These are phyloP conservation scores for Aureobasidium melanogenum DNA, from an alignment of 2,329 filamentous ascomycete genomes.

Conservation along the genomic window DNA sequence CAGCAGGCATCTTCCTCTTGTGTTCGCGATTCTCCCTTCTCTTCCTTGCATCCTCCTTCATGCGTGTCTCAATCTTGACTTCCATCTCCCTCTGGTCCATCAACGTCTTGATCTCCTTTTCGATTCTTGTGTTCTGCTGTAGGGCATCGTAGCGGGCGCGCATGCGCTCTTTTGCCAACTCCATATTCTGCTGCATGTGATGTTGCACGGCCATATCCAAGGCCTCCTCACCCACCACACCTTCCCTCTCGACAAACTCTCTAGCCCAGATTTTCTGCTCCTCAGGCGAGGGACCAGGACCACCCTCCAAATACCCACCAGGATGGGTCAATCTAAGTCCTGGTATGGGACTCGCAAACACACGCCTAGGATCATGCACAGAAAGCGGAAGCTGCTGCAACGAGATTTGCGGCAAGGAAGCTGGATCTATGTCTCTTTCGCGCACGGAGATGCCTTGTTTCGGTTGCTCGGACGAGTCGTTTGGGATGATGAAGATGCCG, in stretches of 20 bases:
- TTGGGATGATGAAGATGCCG: slow-evolving; percentile 22
- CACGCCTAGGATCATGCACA: slow-evolving; percentile 34
- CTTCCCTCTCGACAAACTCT: slow-evolving; percentile 31
- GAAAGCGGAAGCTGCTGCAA: slow-evolving; percentile 33
- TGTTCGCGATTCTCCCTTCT: slow-evolving; percentile 28
- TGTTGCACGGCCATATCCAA: slow-evolving; percentile 26
- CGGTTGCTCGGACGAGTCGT: slow-evolving; percentile 20
- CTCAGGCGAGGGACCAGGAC: slow-evolving; percentile 32
- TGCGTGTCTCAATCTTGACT: slow-evolving; percentile 34
- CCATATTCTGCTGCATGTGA: slow-evolving; percentile 23
- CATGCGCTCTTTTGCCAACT: slow-evolving; percentile 25
- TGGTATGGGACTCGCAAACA: slow-evolving; percentile 33
- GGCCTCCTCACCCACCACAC: slow-evolving; percentile 27
- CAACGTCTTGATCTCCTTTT: slow-evolving; percentile 34
- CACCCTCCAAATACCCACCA: slow-evolving; percentile 40
- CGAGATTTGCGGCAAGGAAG: slow-evolving; percentile 21
- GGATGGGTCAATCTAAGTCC: slow-evolving; percentile 38
- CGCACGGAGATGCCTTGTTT: slow-evolving; percentile 21
- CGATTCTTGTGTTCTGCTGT: slow-evolving; percentile 33
- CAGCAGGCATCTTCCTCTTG: slow-evolving; percentile 16
- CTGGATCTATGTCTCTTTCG: slow-evolving; percentile 19
- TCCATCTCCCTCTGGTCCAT: slow-evolving; percentile 37
- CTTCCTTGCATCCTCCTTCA: slow-evolving; percentile 30
- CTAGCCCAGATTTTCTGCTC: slow-evolving; percentile 30
- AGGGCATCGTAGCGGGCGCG: slow-evolving; percentile 29